These are phyloP conservation scores for Dictyostelium capitatum DNA, from an alignment of 78 protist species.

Conservation along the genomic window DNA sequence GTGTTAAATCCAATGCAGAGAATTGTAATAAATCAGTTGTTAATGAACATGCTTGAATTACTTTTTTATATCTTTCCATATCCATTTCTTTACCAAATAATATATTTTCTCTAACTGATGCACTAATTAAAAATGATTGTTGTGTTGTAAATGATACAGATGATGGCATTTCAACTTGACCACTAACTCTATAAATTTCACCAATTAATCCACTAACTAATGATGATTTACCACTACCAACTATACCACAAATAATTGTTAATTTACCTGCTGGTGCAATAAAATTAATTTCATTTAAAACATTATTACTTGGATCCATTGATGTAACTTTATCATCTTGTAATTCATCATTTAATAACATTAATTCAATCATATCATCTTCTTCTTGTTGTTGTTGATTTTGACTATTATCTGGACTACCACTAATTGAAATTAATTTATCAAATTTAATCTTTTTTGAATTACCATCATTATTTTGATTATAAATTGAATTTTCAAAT, in stretches of 20 bases:
- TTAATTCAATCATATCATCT: not conserved
- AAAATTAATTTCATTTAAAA: conserved; percentile 28
- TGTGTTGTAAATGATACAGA: conserved; percentile 85
- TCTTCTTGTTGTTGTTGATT: not conserved
- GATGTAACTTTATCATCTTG: not conserved
- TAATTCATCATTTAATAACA: not conserved
- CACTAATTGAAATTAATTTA: not conserved
- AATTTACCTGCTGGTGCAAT: conserved; percentile 69
- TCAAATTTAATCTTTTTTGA: not conserved
- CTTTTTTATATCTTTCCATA: conserved; percentile 68
- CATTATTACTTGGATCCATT: not conserved
- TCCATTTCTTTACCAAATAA: conserved; percentile 93
- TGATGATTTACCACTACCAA: conserved; percentile 95
- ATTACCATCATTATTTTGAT: not conserved
- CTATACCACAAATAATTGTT: conserved; percentile 85
- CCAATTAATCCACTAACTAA: conserved; percentile 80
- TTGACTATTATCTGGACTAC: not conserved
- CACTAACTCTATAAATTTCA: conserved; percentile 44
- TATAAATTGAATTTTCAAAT: not conserved
- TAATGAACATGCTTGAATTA: conserved; percentile 89
- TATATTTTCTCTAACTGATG: conserved; percentile 95
- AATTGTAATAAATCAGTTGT: conserved; percentile 80
- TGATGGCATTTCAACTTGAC: conserved; percentile 8
- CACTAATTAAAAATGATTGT: conserved; percentile 93
- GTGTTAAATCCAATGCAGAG: conserved; percentile 92